Evolutionary conservation across 2,329 filamentous ascomycete genomes (phyloP), one percentile per base, ranked within the genome.

Genomic region (Fusarium subglutinans): DNA sequence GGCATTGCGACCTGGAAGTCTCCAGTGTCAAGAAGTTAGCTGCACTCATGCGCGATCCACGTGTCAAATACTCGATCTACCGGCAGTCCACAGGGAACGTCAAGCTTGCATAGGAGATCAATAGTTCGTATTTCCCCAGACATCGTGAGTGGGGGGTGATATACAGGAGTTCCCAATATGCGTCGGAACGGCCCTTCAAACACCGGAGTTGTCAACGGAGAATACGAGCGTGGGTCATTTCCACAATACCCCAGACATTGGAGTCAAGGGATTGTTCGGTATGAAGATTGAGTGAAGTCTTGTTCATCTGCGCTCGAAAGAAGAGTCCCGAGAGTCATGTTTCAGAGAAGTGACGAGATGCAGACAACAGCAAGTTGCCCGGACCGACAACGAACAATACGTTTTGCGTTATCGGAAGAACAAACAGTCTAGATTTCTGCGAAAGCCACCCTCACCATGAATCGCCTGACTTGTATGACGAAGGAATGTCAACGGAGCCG

Each of bases 151-250:
- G 72, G 69, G 69, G 59, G 72, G 45, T 64, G 44, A 57, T 56
- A 51, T 60, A 38, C 50, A 73, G 38, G 72, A 70, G 63, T 72
- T 74, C 57, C 53, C 68, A 48, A 43, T 53, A 26, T 64, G 30
- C 51, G 8, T 70, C 65, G 72, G 73, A 65, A 63, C 69, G 62
- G 66, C 43, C 72, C 65, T 70, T 44, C 50, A 70, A 73, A 65
- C 62, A 56, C 69, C 47, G 51, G 50, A 33, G 30, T 33, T 69
- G 15, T 33, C 37, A 20, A 59, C 30, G 38, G 54, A 55, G 45
- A 51, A 69, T 30, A 40, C 35, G 54, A 59, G 35, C 48, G 26
- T 47, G 48, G 56, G 37, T 22, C 37, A 41, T 47, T 62, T 18
- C 30, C 20, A 57, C 30, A 33, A 35, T 69, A 74, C 58, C 61